Base-by-base conservation (phyloP, 78 protist genomes). In the Tieghemostelium lacteum region DNA sequence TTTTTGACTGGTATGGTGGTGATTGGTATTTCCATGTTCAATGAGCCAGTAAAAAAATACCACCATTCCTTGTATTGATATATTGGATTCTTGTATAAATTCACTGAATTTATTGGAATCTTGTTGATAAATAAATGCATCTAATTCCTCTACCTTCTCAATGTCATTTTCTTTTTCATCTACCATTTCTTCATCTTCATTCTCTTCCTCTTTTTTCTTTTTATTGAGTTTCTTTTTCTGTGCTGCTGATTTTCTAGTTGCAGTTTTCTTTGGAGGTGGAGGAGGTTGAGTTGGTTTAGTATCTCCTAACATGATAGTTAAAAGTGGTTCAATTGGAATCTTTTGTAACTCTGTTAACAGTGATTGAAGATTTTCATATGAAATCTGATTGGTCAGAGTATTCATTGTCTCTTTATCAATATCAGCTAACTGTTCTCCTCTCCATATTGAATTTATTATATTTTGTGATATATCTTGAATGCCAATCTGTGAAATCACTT, bases 1-100 rank as follows among this genome's bases (percentile, higher is more conserved):
- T 29, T 71, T 36, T 52, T 42, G 4, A 45, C 16, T 12, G 19
- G 29, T 5, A 1, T 39, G 17, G 12, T 66, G 5, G n/a, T 42
- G 4, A 45, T 4, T 12, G 19, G 29, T 5, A 1, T 39, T 12
- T 10, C 54, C 6, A 22, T 60, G 24, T 19, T 70, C 75, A 0
- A 80, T 57, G 36, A 80, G 3, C 88, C 88, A 80, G 42, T 67
- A 67, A n/a, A 80, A 28, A 17, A 80, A 40, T 29, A 70, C 67
- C 3, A 49, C 22, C 39, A 80, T 55, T 52, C 50, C 6, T 49
- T 67, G 45, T 22, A 54, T 20, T 24, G 88, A 66, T 20, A 80
- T 67, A 14, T 37, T 33, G 17, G 60, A 54, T 26, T 36, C 17
- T 14, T 55, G 34, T 39, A 66, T 52, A 80, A 66, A 80, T 1